phyloP scores from a whole-genome alignment of 2,329 filamentous ascomycete species.

The Byssochlamys sp. region DNA sequence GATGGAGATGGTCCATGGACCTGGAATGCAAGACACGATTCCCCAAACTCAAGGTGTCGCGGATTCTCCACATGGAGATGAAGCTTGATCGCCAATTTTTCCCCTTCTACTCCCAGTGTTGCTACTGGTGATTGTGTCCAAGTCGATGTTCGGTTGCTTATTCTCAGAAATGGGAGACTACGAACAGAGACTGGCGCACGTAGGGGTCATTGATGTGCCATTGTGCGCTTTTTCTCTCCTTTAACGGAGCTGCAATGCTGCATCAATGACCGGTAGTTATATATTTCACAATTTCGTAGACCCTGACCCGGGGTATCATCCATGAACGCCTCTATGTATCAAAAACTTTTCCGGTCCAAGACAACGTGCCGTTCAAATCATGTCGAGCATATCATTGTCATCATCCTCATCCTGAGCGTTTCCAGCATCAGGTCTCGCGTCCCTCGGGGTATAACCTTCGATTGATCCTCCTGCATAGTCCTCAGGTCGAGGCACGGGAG shows the following conservation, averaged over 20 bases:
- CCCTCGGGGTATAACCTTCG: constrained; percentile 30
- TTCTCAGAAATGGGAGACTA: background rate
- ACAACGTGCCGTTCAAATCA: constrained; percentile 27
- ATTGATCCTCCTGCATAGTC: constrained; percentile 31
- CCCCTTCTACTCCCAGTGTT: constrained; percentile 16
- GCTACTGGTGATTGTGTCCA: background rate
- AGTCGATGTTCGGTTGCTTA: background rate
- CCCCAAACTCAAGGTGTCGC: constrained; percentile 70
- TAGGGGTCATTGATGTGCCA: background rate
- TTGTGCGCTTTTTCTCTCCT: background rate
- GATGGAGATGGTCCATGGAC: constrained; percentile 19
- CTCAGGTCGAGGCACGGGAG: constrained; percentile 25
- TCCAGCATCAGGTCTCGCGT: constrained; percentile 6
- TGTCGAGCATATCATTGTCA: constrained; percentile 42
- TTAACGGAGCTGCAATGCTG: background rate
- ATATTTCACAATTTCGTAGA: constrained; percentile 12
- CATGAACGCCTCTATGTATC: constrained; percentile 14
- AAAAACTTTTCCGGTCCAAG: constrained; percentile 8
- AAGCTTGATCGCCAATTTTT: constrained; percentile 84
- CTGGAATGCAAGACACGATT: constrained; percentile 33
- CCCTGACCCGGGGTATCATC: constrained; percentile 6
- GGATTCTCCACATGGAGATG: constrained; percentile 62
- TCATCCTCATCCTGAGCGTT: constrained; percentile 40
- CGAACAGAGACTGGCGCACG: background rate
- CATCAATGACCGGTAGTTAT: background rate